Base-by-base conservation (phyloP, 768 basidiomycete genomes). In the Mycena vitilis region DNA sequence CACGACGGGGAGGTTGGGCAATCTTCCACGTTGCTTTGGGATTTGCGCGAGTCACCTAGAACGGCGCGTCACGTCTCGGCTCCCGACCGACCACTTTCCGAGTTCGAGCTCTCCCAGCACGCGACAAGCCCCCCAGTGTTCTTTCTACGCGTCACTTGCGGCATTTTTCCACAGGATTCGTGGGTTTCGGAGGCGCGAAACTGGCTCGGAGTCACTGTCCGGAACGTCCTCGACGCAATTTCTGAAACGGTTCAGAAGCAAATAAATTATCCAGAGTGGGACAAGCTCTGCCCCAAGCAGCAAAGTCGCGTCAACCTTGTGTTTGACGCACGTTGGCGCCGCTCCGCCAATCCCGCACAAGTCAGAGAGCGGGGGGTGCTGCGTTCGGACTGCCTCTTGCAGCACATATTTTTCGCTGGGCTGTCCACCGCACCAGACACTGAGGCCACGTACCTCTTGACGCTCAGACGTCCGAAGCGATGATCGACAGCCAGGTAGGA, bases 341-440 rank as follows among this genome's bases (percentile, higher is more conserved):
- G 75, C 11, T 80, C 85, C 4, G 69, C 69, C 7, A 69, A 84
- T 63, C 82, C 82, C 34, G 71, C 73, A 20, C 75, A 63, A 58
- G 77, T 79, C 23, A 81, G 81, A 25, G 73, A 75, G 15, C 74
- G 76, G 6, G 88, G 88, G 7, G 77, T 88, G 1, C 74, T 83
- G 70, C 80, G 87, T 37, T 77, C 83, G 34, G 89, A 90, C 63
- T 86, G 80, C 71, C 68, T 90, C 34, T 78, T 86, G 44, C 76
- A 78, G 57, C 85, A 86, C 57, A 84, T 82, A 16, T 62, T 79
- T 56, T 89, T 89, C 63, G 86, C 81, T 9, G 88, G 88, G n/a
- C 75, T 89, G 59, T 81, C 85, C 11, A 72, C 81, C 20, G 81
- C 80, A 38, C 70, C 78, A 36, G 78, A 79, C 34, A 73, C 73